A percentile compares a stretch with the other conserved stretches of the same genome.
Conservation (phyloP, 2,329 filamentous ascomycete species). For the Xylogone sp. region DNA sequence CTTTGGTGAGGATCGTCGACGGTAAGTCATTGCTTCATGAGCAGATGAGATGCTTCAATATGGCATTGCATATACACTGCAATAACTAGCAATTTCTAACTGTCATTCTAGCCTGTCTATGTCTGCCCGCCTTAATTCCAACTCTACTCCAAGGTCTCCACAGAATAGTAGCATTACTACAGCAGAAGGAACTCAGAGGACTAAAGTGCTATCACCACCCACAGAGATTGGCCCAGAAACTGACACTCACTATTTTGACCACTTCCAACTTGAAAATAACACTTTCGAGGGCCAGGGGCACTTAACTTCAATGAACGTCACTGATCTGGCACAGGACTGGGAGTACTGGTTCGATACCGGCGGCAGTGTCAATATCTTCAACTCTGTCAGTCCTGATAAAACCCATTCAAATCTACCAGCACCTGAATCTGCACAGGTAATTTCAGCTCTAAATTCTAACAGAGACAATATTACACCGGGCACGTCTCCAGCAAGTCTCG, state of each 20-base stretch:
- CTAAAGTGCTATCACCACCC: not conserved
- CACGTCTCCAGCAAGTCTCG: slow-evolving; percentile 1
- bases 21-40: not conserved
- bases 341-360: slow-evolving; percentile 1
- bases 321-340: slow-evolving; percentile 1
- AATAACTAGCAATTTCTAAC: not conserved
- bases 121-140: not conserved
- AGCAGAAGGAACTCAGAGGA: not conserved
- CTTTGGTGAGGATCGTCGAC: not conserved
- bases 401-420: not conserved
- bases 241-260: not conserved
- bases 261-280: not conserved
- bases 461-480: not conserved
- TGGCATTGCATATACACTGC: not conserved
- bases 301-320: not conserved
- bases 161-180: not conserved
- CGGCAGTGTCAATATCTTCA: not conserved
- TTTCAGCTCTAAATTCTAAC: not conserved
- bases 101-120: not conserved
- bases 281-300: not conserved
- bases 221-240: not conserved
- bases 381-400: not conserved
- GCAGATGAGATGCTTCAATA: not conserved
- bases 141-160: not conserved
- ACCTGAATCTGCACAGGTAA: not conserved